Evolutionary conservation across 2,329 filamentous ascomycete genomes (phyloP).

Genomic region (Diaporthe sp.): DNA sequence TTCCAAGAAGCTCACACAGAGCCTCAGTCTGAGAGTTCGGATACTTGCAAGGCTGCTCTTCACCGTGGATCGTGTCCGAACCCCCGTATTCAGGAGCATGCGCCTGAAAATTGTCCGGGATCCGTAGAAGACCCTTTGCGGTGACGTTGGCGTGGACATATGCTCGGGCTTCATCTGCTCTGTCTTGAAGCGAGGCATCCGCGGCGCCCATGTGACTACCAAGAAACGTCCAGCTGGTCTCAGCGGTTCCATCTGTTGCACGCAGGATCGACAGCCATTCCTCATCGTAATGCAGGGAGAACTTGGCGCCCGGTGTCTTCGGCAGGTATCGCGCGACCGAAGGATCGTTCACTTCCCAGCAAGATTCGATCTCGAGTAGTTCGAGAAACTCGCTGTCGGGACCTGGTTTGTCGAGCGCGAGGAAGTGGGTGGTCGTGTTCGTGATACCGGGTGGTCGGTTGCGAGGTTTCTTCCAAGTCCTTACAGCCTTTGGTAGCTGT

Average conservation of each 20-base stretch:
- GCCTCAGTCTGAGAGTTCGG: neutral
- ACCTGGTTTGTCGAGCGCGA: neutral
- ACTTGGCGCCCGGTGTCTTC: neutral
- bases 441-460: neutral
- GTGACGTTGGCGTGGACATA: neutral
- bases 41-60: neutral
- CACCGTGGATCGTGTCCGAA: neutral
- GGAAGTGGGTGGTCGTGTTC: constrained; percentile 13
- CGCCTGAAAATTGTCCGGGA: neutral
- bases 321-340: neutral
- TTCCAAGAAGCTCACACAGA: neutral
- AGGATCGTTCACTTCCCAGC: neutral
- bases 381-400: constrained; percentile 5
- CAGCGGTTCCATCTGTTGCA: neutral
- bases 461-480: constrained; percentile 4
- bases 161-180: neutral
- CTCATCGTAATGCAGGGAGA: constrained; percentile 3
- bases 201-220: neutral
- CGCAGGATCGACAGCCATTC: constrained; percentile 10
- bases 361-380: constrained; percentile 2
- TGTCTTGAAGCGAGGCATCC: neutral
- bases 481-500: neutral
- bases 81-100: neutral
- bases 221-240: neutral
- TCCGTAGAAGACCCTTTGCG: neutral